Percentiles rank a stretch among this genome's conserved stretches.
phyloP scores from a whole-genome alignment of 495 filamentous ascomycete genomes.

The Staphylotrichum tortipilum region DNA sequence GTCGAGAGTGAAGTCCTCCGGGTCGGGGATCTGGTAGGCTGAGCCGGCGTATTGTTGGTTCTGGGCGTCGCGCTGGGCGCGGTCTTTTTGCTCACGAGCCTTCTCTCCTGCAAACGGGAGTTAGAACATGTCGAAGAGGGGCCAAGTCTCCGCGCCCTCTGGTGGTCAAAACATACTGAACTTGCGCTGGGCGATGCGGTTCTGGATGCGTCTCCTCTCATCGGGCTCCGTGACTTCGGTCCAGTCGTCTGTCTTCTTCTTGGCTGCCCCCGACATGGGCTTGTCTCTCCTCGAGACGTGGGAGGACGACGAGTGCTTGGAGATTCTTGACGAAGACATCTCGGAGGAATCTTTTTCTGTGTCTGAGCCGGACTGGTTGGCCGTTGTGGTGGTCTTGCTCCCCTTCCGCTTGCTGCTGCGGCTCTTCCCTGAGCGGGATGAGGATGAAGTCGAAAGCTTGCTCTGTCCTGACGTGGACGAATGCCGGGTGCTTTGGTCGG shows the following conservation, averaged over 20 bases:
- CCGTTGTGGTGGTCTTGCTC: conserved; percentile 7
- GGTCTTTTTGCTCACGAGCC: conserved; percentile 48
- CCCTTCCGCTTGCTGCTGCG: conserved; percentile 11
- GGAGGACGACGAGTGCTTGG: conserved; percentile 23
- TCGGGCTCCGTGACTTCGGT: conserved; percentile 51
- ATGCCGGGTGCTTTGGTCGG: conserved; percentile 1
- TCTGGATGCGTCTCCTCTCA: conserved; percentile 52
- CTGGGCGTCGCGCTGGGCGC: conserved; percentile 45
- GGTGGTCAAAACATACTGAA: conserved; percentile 38
- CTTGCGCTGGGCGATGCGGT: conserved; percentile 53
- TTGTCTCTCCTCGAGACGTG: conserved; percentile 28
- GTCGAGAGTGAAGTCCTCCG: conserved; percentile 38
- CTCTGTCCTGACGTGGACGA: conserved; percentile 1
- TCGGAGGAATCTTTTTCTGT: conserved; percentile 22
- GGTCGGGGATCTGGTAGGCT: conserved; percentile 46
- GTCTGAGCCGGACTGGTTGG: conserved; percentile 23
- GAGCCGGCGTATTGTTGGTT: conserved; percentile 47
- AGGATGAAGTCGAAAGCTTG: conserved; percentile 4
- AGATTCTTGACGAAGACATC: conserved; percentile 30
- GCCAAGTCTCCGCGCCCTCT: neutral
- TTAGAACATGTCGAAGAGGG: conserved; percentile 9
- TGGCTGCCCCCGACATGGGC: conserved; percentile 23
- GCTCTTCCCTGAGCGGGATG: conserved; percentile 7
- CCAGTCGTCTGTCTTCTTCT: conserved; percentile 48
- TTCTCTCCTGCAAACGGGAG: conserved; percentile 44